Base-by-base conservation (phyloP, 2,329 filamentous ascomycete species). In the Gnomoniopsis sp. region DNA sequence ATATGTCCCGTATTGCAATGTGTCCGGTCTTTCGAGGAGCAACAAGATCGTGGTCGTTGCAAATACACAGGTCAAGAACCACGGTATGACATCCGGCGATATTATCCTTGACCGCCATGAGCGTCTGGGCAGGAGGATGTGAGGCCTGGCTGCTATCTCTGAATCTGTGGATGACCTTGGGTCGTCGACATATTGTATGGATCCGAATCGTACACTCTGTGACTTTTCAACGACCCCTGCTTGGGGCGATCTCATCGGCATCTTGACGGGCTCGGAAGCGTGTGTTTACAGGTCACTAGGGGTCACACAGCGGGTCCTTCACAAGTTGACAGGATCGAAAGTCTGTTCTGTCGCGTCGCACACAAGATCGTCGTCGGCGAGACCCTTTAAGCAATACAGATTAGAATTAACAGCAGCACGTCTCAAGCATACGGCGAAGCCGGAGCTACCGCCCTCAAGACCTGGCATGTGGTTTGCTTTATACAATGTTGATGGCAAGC, bases 41-140 rank as follows among this genome's bases (percentile, higher is more conserved):
- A 61, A 23, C 36, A 61, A 46, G 22, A 61, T 59, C 14, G 56
- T 59, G 7, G 59, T 61, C 30, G 58, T 50, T 2, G 59, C 59
- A 38, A 61, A 61, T 38, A 61, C 43, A 36, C 59, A 56, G 7
- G 59, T 57, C 44, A 61, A 46, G 1, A 61, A 30, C 59, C 59
- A 61, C 17, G 59, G 59, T n/a, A 61, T 61, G 38, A 61, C 44
- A 22, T 55, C 53, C 21, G 53, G 53, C 46, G 53, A 55, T 38
- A 55, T 55, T 30, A 55, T 43, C n/a, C 53, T 47, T 44, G 44
- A 49, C 33, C 53, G 34, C 44, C 44, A 49, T 36, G 53, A 49
- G 21, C 53, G 53, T 12, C 53, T 41, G 22, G 53, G 53, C 33
- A 41, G 53, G 19, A 55, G 17, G 33, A 55, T 15, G 22, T 30